These are phyloP conservation scores for Stemphylium beticola DNA, from an alignment of 2,329 filamentous ascomycete genomes.

Conservation along the genomic window DNA sequence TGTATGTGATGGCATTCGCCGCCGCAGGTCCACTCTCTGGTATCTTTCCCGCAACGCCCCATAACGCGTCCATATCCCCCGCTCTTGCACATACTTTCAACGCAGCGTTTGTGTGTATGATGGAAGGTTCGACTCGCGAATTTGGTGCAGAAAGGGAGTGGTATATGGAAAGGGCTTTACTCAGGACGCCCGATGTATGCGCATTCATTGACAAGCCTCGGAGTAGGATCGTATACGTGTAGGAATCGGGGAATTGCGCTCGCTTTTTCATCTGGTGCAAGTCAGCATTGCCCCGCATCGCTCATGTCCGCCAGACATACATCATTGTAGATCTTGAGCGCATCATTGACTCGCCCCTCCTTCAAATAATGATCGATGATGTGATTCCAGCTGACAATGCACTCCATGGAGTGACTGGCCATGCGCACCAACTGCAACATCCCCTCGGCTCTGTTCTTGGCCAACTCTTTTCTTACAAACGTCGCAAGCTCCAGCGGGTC, in stretches of 20 bases:
- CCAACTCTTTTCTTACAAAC: slow-evolving; percentile 68
- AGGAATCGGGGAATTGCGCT: slow-evolving; percentile 76
- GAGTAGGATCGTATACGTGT: slow-evolving; percentile 86
- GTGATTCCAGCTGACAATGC: slow-evolving; percentile 86
- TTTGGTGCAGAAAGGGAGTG: slow-evolving; percentile 71
- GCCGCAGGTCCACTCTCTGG: slow-evolving; percentile 67
- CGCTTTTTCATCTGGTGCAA: slow-evolving; percentile 86
- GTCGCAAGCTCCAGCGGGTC: slow-evolving; percentile 77
- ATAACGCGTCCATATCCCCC: slow-evolving; percentile 78
- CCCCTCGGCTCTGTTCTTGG: slow-evolving; percentile 66
- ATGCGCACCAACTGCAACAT: slow-evolving; percentile 71
- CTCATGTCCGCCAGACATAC: slow-evolving; percentile 51
- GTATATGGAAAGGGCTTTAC: slow-evolving; percentile 77
- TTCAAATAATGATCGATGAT: slow-evolving; percentile 75
- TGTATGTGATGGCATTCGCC: slow-evolving; percentile 77
- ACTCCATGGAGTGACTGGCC: slow-evolving; percentile 69
- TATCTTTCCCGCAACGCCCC: slow-evolving; percentile 74
- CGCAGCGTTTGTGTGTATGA: slow-evolving; percentile 88
- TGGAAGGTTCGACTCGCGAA: slow-evolving; percentile 71
- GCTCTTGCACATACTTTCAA: slow-evolving; percentile 79
- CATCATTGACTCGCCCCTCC: slow-evolving; percentile 65
- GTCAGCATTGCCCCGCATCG: slow-evolving; percentile 16
- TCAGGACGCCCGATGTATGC: slow-evolving; percentile 65
- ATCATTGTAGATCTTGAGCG: slow-evolving; percentile 88
- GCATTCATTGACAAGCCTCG: slow-evolving; percentile 71